Evolutionary conservation across 257 asterid species (phyloP).

Genomic region (Gardenia jasminoides): DNA sequence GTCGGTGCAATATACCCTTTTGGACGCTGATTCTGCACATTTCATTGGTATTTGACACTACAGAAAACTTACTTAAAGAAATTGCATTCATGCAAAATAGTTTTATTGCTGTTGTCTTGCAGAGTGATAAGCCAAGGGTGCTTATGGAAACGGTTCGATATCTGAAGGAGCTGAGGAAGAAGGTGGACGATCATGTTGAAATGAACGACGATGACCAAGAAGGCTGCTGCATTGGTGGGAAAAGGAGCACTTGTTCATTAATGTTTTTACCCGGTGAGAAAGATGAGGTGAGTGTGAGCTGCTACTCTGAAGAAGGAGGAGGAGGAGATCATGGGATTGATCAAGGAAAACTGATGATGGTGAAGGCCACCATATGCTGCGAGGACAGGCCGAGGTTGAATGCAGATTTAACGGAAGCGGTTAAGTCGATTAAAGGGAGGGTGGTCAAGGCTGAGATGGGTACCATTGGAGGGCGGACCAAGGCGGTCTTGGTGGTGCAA

Average conservation of each 20-base stretch:
- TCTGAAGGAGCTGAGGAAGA: constrained; percentile 30
- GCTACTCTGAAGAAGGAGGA: background rate
- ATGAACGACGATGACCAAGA: background rate
- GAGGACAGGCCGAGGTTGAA: constrained; percentile 36
- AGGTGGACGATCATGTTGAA: constrained; percentile 18
- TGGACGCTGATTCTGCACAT: no score
- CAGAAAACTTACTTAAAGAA: no score
- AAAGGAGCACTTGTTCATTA: constrained; percentile 3
- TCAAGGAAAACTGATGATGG: background rate
- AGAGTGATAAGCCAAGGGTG: constrained; percentile 42
- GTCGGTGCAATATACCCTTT: no score
- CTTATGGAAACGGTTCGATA: constrained; percentile 32
- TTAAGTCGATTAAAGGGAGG: constrained; percentile 23
- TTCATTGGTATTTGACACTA: no score
- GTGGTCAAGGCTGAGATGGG: constrained; percentile 42
- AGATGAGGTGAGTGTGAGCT: constrained; percentile 26
- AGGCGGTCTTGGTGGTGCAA: constrained; percentile 40
- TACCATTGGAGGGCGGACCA: constrained; percentile 41
- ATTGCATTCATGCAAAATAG: no score
- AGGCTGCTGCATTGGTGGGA: background rate
- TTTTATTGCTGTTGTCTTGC: background rate
- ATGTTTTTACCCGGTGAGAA: constrained; percentile 35
- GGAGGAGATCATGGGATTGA: background rate
- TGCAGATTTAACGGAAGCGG: constrained; percentile 24
- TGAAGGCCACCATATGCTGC: constrained; percentile 32